Base-by-base conservation (phyloP, 345 rosid genomes). In the Ricinus communis region DNA sequence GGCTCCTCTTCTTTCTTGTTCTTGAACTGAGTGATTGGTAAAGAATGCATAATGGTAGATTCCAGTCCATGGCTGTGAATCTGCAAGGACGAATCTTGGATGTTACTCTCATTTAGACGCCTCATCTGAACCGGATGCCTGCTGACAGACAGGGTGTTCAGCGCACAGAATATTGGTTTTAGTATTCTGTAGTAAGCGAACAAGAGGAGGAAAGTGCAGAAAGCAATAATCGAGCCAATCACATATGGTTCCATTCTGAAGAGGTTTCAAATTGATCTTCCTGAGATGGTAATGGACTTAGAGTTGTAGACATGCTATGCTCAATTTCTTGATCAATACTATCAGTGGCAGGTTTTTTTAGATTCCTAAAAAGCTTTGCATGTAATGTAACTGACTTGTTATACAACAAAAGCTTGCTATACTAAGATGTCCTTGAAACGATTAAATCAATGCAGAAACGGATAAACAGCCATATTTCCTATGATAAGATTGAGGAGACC, bases 21-120 rank as follows among this genome's bases (percentile, higher is more conserved):
- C 74, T 74, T 68, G 77, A 71, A 82, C 67, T 41, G 75, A 13
- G 67, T 15, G 33, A 70, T 66, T 0, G 82, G 90, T 24, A 84
- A 75, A 38, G 77, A 69, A 30, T 70, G 45, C 38, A 65, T 43
- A 6, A 82, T 57, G 40, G 68, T 46, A 16, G 79, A 55, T 40
- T 77, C 81, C 53, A 84, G 49, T 57, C 81, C 84, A n/a, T 16
- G 74, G 78, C 77, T 74, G 22, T 71, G 62, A 56, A 62, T 58
- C 49, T 74, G 75, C 16, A 56, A 19, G 25, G 78, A 47, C 1
- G 19, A 38, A 24, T 68, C 58, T 33, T 79, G 70, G 15, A 67
- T 30, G 53, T 61, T 69, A 30, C 43, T n/a, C 16, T 66, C 77
- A 6, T 57, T 71, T n/a, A 52, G 60, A 25, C 28, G 80, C 50